Conservation (phyloP, 192 early-diverging fungal species). For the Umbelopsis ramanniana region DNA sequence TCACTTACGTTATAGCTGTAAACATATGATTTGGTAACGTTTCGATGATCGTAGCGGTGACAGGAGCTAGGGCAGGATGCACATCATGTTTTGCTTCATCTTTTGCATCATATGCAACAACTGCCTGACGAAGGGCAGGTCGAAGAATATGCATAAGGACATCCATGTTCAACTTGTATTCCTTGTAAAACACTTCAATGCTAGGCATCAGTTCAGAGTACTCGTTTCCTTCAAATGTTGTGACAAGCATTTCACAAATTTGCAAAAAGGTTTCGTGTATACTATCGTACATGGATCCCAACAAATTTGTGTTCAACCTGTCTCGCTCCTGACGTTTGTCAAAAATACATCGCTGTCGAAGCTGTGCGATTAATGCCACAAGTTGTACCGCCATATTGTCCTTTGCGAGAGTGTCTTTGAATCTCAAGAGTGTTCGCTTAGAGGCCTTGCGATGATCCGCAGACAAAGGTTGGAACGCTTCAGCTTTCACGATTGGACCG, state of each 20-base stretch:
- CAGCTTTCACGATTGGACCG: constrained; percentile 61
- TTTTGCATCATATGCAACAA: neutral
- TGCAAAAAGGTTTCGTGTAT: constrained; percentile 66
- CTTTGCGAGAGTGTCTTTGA: constrained; percentile 62
- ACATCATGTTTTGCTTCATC: constrained; percentile 21
- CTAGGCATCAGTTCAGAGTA: constrained; percentile 54
- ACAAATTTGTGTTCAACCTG: constrained; percentile 49
- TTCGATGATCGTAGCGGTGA: constrained; percentile 30
- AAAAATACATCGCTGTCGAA: constrained; percentile 54
- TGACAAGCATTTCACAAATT: constrained; percentile 65
- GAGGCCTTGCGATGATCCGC: constrained; percentile 55
- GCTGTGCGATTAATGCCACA: constrained; percentile 66
- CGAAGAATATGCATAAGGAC: constrained; percentile 69
- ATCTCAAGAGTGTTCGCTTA: constrained; percentile 46
- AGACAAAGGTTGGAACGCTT: constrained; percentile 55
- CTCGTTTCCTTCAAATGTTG: constrained; percentile 51
- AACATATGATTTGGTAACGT: constrained; percentile 42
- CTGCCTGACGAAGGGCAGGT: constrained; percentile 52
- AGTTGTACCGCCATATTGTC: constrained; percentile 58
- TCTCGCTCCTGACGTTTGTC: constrained; percentile 29
- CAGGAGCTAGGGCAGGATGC: constrained; percentile 38
- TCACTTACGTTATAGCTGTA: constrained; percentile 9
- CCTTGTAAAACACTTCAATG: constrained; percentile 48
- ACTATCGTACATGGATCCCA: constrained; percentile 64
- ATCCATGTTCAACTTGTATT: constrained; percentile 65